Base-by-base conservation (phyloP, 73 alveolate species). In the Paramecium pentaurelia region DNA sequence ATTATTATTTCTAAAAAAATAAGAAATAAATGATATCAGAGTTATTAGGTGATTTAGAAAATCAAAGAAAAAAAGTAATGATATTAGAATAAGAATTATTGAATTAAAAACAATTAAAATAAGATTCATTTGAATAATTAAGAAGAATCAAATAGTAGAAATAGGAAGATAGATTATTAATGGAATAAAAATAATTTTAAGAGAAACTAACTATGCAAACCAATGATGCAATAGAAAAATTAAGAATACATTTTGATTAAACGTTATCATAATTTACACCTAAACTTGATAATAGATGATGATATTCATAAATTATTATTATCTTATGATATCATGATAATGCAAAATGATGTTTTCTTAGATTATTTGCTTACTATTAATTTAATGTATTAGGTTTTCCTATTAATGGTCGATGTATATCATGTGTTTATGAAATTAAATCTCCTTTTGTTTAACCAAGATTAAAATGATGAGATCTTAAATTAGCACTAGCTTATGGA, bases 371-470 rank as follows among this genome's bases (percentile, higher is more conserved):
- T 49, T 80, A 44, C 58, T 47, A 40, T 28, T 80, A 30, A 49
- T 80, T 80, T 27, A 80, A 49, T 80, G 47, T 47, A 80, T 80
- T 80, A 22, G 91, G 91, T 49, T 80, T 45, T 45, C 91, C 91
- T n/a, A 40, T 36, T 22, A 80, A 44, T n/a, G 91, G 91, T 27
- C 91, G 8, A 80, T 80, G 91, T n/a, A 49, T 80, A n/a, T 80
- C 91, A 80, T 80, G 91, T 18, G 91, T 80, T 45, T 80, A 80
- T 80, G 91, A 80, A 18, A 80, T 32, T 45, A 32, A 45, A 27
- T 28, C 91, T 80, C 75, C 91, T 42, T 47, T 45, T 25, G 71
- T 45, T 54, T 80, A 20, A 6, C 91, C 91, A 32, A 80, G 58
- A 32, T 28, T 42, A 12, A 80, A 80, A 47, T 80, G 91, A 80